phyloP scores from a whole-genome alignment of 306 rosid genomes.

The Medicago arabica region DNA sequence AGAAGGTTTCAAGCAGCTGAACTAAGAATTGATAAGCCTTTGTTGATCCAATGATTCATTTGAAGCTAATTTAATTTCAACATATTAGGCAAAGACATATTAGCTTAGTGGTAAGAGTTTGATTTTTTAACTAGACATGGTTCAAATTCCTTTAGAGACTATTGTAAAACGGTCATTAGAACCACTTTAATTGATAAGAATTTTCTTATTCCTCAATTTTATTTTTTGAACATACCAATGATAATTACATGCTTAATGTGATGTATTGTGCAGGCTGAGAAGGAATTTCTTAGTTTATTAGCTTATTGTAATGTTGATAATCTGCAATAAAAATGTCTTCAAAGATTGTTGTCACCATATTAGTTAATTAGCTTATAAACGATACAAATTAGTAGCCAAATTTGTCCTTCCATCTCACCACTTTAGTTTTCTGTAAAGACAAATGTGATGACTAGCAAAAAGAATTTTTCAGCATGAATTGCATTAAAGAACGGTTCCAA shows the following conservation, averaged over 20 bases:
- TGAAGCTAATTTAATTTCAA: too few relatives aligned
- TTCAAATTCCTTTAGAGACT: background rate
- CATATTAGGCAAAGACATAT: background rate
- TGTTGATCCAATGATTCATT: conserved; percentile 32
- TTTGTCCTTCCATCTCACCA: background rate
- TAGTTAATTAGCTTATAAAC: too few relatives aligned
- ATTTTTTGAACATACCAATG: too few relatives aligned
- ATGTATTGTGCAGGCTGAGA: too few relatives aligned
- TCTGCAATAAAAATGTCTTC: background rate
- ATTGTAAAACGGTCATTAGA: background rate
- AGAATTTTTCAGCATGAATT: too few relatives aligned
- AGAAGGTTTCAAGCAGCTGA: background rate
- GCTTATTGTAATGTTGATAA: too few relatives aligned
- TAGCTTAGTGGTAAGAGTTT: background rate
- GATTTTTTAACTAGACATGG: background rate
- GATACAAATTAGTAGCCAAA: background rate
- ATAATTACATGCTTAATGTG: too few relatives aligned
- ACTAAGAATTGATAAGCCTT: conserved; percentile 30
- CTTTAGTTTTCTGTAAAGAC: too few relatives aligned
- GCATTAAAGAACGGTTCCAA: too few relatives aligned
- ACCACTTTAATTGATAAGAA: too few relatives aligned
- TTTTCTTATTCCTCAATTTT: too few relatives aligned
- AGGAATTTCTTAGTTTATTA: too few relatives aligned
- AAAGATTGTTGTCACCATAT: background rate
- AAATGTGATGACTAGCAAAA: conserved; percentile 16